Conservation (phyloP, 1,139 yeast genomes). For the Magnusiomyces magnusii region DNA sequence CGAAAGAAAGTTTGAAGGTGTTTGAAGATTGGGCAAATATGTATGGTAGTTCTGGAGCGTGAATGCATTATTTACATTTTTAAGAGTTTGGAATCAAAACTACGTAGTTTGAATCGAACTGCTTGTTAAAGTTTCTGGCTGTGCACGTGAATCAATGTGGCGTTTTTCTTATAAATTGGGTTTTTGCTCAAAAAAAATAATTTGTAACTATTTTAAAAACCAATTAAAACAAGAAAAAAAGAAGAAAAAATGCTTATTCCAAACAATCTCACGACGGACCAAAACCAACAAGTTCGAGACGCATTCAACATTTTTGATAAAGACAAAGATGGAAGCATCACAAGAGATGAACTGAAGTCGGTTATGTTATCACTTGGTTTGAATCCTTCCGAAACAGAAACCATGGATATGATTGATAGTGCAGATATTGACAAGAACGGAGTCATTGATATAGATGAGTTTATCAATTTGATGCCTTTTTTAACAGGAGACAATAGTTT, state of each 20-base stretch:
- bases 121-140: too few relatives aligned
- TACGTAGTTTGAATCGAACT: not conserved
- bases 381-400: conserved; percentile 93
- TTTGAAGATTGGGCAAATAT: conserved; percentile 87
- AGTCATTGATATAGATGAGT: conserved; percentile 59
- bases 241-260: not conserved
- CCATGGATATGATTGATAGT: conserved; percentile 94
- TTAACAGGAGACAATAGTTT: not conserved
- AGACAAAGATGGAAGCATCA: conserved; percentile 94
- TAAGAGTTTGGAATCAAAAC: too few relatives aligned
- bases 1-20: conserved; percentile 66
- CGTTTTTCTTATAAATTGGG: not conserved
- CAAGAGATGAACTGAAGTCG: conserved; percentile 91
- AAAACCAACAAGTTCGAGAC: conserved; percentile 38
- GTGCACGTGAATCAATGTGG: too few relatives aligned
- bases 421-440: conserved; percentile 50
- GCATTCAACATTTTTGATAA: conserved; percentile 95
- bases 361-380: conserved; percentile 98
- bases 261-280: not conserved
- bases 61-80: not conserved
- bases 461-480: conserved; percentile 46
- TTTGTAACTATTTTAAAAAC: too few relatives aligned
- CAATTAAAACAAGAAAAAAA: too few relatives aligned
- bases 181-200: too few relatives aligned
- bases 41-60: conserved; percentile 87